A percentile compares a stretch with the other conserved stretches of the same genome.
These are phyloP conservation scores for Scytalidium sp. DNA, from an alignment of 2,329 filamentous ascomycete genomes.

Conservation along the genomic window DNA sequence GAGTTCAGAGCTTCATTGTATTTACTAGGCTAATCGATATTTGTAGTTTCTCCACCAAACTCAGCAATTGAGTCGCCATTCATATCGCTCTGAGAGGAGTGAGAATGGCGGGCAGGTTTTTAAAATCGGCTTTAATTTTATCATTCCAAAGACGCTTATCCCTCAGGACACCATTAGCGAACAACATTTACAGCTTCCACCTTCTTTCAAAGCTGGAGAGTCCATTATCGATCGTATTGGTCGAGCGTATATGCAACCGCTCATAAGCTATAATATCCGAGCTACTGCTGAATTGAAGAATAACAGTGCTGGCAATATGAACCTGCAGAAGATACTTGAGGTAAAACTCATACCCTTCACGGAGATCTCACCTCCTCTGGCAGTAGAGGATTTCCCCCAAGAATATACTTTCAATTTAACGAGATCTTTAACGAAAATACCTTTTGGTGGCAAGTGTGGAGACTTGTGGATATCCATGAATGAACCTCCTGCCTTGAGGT, in stretches of 20 bases:
- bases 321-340: background rate
- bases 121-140: background rate
- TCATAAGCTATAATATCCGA: conserved; percentile 2
- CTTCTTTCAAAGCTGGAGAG: background rate
- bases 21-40: background rate
- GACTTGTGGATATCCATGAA: background rate
- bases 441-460: background rate
- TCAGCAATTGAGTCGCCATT: background rate
- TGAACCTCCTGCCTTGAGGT: background rate
- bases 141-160: background rate
- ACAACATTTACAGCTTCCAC: conserved; percentile 3
- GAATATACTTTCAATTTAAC: conserved; percentile 1
- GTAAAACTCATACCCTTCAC: conserved; percentile 1
- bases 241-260: background rate
- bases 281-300: background rate
- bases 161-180: background rate
- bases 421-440: background rate
- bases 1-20: background rate
- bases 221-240: background rate
- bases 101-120: background rate
- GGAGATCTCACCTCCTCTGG: conserved; percentile 1
- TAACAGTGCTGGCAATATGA: background rate
- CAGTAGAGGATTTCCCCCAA: conserved; percentile 2
- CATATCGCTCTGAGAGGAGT: background rate
- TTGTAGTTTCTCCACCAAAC: background rate